These are phyloP conservation scores for Xerocomus cyaneibrunnescens DNA, from an alignment of 1,284 basidiomycete genomes.

Conservation along the genomic window DNA sequence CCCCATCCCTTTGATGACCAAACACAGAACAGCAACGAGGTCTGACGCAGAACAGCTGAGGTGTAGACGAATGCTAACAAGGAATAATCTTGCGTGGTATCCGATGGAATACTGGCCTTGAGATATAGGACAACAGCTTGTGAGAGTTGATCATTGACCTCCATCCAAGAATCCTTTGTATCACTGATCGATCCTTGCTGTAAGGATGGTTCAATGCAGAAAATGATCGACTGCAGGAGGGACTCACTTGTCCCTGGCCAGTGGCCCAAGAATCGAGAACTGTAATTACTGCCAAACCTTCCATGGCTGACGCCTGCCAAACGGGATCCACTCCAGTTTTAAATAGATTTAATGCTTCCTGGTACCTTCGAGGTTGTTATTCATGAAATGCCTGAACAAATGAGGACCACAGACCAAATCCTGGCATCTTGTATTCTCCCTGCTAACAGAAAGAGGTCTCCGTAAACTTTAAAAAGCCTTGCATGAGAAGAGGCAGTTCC, in stretches of 20 bases:
- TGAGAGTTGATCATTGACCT: slow-evolving; percentile 64
- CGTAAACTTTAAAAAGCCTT: slow-evolving; percentile 83
- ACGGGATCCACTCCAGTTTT: slow-evolving; percentile 71
- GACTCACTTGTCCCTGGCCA: slow-evolving; percentile 66
- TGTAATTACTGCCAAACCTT: slow-evolving; percentile 76
- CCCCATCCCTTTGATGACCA: slow-evolving; percentile 91
- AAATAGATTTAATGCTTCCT: slow-evolving; percentile 75
- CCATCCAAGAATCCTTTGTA: slow-evolving; percentile 65
- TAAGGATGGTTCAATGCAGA: slow-evolving; percentile 27
- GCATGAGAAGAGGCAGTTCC: slow-evolving; percentile 73
- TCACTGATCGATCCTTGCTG: slow-evolving; percentile 50
- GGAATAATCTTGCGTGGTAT: slow-evolving; percentile 56
- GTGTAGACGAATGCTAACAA: slow-evolving; percentile 67
- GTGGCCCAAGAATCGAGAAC: slow-evolving; percentile 84
- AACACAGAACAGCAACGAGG: slow-evolving; percentile 67
- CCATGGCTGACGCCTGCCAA: slow-evolving; percentile 86
- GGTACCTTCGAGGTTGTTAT: slow-evolving; percentile 59
- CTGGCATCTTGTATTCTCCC: slow-evolving; percentile 80
- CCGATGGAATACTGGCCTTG: slow-evolving; percentile 52
- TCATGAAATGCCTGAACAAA: slow-evolving; percentile 21
- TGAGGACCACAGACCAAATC: slow-evolving; percentile 57
- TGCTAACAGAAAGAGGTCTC: slow-evolving; percentile 82
- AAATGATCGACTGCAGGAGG: not conserved
- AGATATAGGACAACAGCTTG: slow-evolving; percentile 66
- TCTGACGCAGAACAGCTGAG: slow-evolving; percentile 64